phyloP scores from a whole-genome alignment of 129 eudicot species.

The Dittrichia graveolens region DNA sequence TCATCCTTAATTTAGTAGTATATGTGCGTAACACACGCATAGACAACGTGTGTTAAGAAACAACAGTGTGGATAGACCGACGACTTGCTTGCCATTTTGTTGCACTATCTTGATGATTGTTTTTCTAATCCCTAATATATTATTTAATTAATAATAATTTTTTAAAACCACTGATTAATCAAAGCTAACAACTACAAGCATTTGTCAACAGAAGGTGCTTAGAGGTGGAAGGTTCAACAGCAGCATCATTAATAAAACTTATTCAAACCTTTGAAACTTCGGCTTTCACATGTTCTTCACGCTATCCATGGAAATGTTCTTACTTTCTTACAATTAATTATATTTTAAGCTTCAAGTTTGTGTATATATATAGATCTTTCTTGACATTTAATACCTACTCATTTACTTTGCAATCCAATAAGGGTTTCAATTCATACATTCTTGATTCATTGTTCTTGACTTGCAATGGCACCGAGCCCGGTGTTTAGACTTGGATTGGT shows the following conservation, averaged over 20 bases:
- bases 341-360: not conserved
- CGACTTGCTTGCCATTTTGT: too few relatives aligned
- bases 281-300: conserved; percentile 24
- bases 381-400: not conserved
- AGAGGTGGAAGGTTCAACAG: conserved; percentile 19
- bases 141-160: too few relatives aligned
- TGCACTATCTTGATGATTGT: too few relatives aligned
- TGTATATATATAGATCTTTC: not conserved
- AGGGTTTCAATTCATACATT: not conserved
- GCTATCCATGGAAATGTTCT: conserved; percentile 36
- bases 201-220: conserved; percentile 7
- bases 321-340: not conserved
- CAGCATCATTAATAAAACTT: not conserved
- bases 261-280: conserved; percentile 21
- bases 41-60: too few relatives aligned
- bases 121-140: not conserved
- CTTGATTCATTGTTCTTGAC: not conserved
- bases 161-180: not conserved
- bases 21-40: too few relatives aligned
- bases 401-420: not conserved
- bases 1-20: too few relatives aligned
- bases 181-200: not conserved
- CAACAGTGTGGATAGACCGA: too few relatives aligned
- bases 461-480: not conserved
- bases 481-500: conserved; percentile 11